Conservation (phyloP, 257 asterid genomes). For the Gardenia jasminoides region DNA sequence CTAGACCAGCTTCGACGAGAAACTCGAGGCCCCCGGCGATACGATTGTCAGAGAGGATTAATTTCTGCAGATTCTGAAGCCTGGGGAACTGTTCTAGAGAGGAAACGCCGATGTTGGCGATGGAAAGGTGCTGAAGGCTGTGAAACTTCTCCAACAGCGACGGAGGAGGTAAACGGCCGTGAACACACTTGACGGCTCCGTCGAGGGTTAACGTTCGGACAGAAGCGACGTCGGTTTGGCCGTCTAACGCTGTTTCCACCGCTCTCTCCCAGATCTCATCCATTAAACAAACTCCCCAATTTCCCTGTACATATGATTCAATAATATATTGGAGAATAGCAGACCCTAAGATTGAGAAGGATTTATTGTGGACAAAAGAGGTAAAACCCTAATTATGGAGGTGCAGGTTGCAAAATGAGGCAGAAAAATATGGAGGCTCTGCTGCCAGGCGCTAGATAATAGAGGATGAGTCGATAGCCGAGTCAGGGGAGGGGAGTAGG, state of each 20-base stretch:
- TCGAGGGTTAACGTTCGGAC: constrained; percentile 78
- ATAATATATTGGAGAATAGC: background rate
- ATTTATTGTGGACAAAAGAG: background rate
- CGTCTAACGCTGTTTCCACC: constrained; percentile 86
- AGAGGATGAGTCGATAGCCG: constrained; percentile 56
- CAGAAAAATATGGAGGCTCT: background rate
- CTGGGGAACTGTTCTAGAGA: constrained; percentile 84
- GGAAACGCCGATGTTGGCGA: constrained; percentile 84
- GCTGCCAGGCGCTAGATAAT: constrained; percentile 30
- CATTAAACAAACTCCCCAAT: constrained; percentile 38
- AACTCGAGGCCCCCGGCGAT: constrained; percentile 83
- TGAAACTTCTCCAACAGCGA: constrained; percentile 86
- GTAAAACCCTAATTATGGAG: constrained; percentile 13
- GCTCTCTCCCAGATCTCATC: constrained; percentile 98
- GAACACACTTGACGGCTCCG: constrained; percentile 91
- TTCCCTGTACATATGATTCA: constrained; percentile 5
- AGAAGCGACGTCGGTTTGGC: constrained; percentile 65
- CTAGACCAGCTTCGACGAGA: constrained; percentile 70
- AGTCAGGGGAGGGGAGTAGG: constrained; percentile 43
- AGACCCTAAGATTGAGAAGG: background rate
- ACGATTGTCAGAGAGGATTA: constrained; percentile 81
- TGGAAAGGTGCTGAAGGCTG: constrained; percentile 76
- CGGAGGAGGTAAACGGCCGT: constrained; percentile 88
- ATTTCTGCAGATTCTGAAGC: constrained; percentile 64
- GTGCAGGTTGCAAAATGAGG: constrained; percentile 6